Conservation (phyloP, 2,329 filamentous ascomycete genomes). For the Colletotrichum sp. region DNA sequence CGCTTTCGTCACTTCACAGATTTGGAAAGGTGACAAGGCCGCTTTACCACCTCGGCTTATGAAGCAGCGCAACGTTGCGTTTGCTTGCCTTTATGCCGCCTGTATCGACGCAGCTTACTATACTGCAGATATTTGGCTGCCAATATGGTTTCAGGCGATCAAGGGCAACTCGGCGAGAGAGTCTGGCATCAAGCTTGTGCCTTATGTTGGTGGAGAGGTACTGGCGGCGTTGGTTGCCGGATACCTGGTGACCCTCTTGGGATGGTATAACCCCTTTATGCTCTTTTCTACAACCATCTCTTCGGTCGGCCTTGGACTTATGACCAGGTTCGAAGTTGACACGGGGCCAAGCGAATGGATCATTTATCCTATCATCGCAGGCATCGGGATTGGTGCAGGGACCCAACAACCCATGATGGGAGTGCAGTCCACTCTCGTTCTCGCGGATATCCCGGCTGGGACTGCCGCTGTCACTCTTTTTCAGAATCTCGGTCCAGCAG, state of each 20-base stretch:
- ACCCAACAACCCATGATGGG: constrained; percentile 29
- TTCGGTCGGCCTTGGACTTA: constrained; percentile 27
- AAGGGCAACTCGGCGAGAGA: constrained; percentile 32
- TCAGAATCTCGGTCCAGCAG: constrained; percentile 14
- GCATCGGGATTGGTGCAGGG: constrained; percentile 29
- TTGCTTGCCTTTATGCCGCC: constrained; percentile 25
- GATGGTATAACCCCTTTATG: constrained; percentile 41
- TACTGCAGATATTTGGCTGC: constrained; percentile 35
- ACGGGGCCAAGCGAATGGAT: constrained; percentile 21
- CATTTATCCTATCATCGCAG: constrained; percentile 27
- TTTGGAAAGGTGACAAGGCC: constrained; percentile 36
- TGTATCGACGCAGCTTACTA: constrained; percentile 29
- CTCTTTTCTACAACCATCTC: constrained; percentile 29
- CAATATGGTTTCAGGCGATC: constrained; percentile 39
- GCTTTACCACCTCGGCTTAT: constrained; percentile 38
- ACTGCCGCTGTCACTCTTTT: constrained; percentile 15
- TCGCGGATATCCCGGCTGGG: constrained; percentile 10
- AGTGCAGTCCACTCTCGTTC: constrained; percentile 26
- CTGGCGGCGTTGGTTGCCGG: constrained; percentile 30
- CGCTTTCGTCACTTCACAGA: constrained; percentile 35
- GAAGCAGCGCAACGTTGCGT: constrained; percentile 31
- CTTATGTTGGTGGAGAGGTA: constrained; percentile 32
- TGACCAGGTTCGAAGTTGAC: not conserved
- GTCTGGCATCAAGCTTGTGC: constrained; percentile 36
- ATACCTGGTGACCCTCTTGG: constrained; percentile 30